phyloP scores from a whole-genome alignment of 768 basidiomycete genomes.

The Pulveroboletus sp. region DNA sequence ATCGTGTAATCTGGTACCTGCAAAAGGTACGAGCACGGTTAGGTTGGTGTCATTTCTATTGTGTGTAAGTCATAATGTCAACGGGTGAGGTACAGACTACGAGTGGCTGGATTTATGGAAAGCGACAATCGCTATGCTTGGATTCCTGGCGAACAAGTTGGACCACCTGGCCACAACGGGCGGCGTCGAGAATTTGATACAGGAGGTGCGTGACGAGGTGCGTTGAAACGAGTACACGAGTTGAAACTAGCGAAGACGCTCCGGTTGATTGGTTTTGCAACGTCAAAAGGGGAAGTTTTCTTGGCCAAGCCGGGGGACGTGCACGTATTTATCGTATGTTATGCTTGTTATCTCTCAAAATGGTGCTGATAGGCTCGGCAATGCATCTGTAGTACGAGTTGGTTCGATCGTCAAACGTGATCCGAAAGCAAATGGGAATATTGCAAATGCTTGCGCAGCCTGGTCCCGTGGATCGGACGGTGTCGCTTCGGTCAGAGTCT shows the following conservation, averaged over 20 bases:
- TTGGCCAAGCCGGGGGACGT: slow-evolving; percentile 51
- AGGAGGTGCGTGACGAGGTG: slow-evolving; percentile 43
- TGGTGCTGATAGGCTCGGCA: neutral
- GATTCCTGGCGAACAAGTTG: slow-evolving; percentile 52
- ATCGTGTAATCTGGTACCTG: slow-evolving; percentile 55
- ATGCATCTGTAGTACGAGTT: slow-evolving; percentile 62
- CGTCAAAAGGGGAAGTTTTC: slow-evolving; percentile 50
- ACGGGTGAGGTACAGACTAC: slow-evolving; percentile 43
- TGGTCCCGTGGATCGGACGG: slow-evolving; percentile 25
- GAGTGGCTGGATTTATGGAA: slow-evolving; percentile 65
- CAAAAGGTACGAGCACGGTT: slow-evolving; percentile 50
- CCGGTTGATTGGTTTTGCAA: slow-evolving; percentile 47
- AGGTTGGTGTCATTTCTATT: slow-evolving; percentile 36
- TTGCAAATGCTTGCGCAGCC: slow-evolving; percentile 38
- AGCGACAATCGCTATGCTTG: slow-evolving; percentile 50
- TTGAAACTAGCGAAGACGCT: slow-evolving; percentile 39
- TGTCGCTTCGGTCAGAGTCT: slow-evolving; percentile 30
- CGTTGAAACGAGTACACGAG: neutral
- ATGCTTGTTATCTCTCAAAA: neutral
- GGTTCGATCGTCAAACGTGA: slow-evolving; percentile 47
- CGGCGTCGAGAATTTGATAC: slow-evolving; percentile 48
- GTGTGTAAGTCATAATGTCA: neutral
- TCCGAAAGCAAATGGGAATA: slow-evolving; percentile 46
- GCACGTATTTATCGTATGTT: slow-evolving; percentile 60
- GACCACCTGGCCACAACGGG: slow-evolving; percentile 50